Conservation (phyloP, 192 early-diverging fungal genomes). For the Dispira parvispora region DNA sequence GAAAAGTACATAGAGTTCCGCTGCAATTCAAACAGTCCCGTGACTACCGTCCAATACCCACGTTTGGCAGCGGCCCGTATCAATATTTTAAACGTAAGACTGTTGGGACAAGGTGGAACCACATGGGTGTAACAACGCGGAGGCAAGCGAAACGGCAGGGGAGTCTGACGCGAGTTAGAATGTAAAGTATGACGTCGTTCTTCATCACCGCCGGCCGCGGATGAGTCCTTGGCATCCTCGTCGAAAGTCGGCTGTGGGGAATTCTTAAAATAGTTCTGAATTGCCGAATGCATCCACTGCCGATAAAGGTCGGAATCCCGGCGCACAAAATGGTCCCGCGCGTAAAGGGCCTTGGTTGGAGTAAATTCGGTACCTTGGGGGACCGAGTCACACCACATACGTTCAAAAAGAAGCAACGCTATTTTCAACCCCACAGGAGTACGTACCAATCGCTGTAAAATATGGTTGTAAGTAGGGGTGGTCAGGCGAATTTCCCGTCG, state of each 20-base stretch:
- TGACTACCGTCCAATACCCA: neutral
- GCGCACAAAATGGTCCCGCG: neutral
- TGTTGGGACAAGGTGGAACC: slow-evolving; percentile 3
- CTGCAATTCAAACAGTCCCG: slow-evolving; percentile 3
- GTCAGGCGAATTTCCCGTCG: neutral
- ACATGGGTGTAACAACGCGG: neutral
- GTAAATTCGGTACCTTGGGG: neutral
- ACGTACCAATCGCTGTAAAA: neutral
- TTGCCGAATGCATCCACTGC: neutral
- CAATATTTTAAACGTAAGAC: slow-evolving; percentile 6
- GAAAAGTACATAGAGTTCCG: neutral
- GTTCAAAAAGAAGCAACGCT: neutral
- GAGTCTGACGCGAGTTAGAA: neutral
- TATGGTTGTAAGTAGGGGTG: slow-evolving; percentile 2
- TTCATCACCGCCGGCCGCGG: neutral
- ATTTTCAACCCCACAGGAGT: neutral
- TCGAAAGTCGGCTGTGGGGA: neutral
- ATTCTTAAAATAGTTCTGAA: neutral
- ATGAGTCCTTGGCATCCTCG: neutral
- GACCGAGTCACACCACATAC: slow-evolving; percentile 7
- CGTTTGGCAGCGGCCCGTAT: slow-evolving; percentile 1
- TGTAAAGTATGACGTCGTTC: neutral
- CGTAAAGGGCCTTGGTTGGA: neutral
- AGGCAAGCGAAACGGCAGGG: neutral
- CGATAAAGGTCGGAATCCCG: neutral